These are phyloP conservation scores for Periconia sp. DNA, from an alignment of 2,329 filamentous ascomycete genomes.

Conservation along the genomic window DNA sequence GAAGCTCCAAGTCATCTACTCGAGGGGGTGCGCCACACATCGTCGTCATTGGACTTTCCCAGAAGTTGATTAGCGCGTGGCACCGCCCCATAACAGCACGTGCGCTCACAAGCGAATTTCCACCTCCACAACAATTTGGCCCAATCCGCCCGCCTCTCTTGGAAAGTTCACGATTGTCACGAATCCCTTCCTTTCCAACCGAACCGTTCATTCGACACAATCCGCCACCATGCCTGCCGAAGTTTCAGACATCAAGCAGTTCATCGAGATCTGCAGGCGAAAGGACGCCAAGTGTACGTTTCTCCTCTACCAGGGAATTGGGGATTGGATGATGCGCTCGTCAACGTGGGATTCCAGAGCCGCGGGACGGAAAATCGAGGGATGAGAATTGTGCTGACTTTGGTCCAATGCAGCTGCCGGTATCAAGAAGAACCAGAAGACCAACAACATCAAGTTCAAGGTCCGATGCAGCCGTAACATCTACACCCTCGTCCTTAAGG, in stretches of 20 bases:
- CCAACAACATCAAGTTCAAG: conserved; percentile 99
- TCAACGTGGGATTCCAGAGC: no score
- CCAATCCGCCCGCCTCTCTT: conserved; percentile 11
- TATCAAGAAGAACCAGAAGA: conserved; percentile 85
- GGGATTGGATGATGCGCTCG: background rate
- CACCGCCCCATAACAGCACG: conserved; percentile 22
- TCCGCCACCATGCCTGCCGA: conserved; percentile 92
- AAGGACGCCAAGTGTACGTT: conserved; percentile 98
- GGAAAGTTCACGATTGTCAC: conserved; percentile 21
- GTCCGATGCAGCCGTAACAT: conserved; percentile 95
- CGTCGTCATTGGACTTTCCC: conserved; percentile 7
- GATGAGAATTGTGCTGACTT: background rate
- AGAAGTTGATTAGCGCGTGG: conserved; percentile 1
- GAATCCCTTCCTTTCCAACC: conserved; percentile 13
- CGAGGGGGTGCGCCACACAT: conserved; percentile 23
- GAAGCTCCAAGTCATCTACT: background rate
- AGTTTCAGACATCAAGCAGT: conserved; percentile 98
- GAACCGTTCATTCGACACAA: conserved; percentile 28
- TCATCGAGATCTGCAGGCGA: conserved; percentile 99
- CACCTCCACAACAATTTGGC: conserved; percentile 34
- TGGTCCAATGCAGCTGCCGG: conserved; percentile 45
- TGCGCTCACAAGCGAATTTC: conserved; percentile 38
- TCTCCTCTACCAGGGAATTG: conserved; percentile 3
- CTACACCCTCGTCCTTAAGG: conserved; percentile 98
- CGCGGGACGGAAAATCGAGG: background rate